Percentiles rank a stretch among this genome's conserved stretches.
phyloP scores from a whole-genome alignment of 768 basidiomycete genomes.

The Sporobolomyces pararoseus region DNA sequence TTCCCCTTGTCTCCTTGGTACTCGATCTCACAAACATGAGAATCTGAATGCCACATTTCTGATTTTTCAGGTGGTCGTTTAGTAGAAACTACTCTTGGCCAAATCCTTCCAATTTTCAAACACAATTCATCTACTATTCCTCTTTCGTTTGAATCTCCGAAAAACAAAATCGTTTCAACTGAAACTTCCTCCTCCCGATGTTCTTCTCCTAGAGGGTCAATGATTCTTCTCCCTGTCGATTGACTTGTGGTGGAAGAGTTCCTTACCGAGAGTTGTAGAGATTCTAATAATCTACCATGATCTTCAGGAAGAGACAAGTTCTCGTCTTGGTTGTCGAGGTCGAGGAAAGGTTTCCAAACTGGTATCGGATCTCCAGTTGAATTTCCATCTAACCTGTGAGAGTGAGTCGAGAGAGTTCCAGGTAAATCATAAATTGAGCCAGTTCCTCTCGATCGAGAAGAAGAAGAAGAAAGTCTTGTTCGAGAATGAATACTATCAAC shows the following conservation, averaged over 20 bases:
- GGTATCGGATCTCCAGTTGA: not conserved
- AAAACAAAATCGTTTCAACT: slow-evolving; percentile 1
- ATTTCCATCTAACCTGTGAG: not conserved
- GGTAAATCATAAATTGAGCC: not conserved
- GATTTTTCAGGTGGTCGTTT: not conserved
- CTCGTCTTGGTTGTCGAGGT: too few relatives aligned
- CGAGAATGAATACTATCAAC: too few relatives aligned
- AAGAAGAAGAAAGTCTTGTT: too few relatives aligned
- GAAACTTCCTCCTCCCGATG: not conserved
- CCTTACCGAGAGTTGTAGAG: too few relatives aligned
- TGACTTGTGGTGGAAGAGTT: too few relatives aligned
- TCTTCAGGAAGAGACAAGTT: not conserved
- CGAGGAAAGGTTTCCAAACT: not conserved
- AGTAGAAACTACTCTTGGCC: not conserved
- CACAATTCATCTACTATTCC: slow-evolving; percentile 6
- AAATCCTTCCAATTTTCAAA: slow-evolving; percentile 3
- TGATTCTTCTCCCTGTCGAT: too few relatives aligned
- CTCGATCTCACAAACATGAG: slow-evolving; percentile 10
- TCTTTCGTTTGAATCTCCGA: slow-evolving; percentile 6
- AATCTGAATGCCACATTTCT: not conserved
- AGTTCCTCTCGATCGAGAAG: too few relatives aligned
- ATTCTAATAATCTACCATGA: slow-evolving; percentile 9
- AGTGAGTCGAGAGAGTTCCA: slow-evolving; percentile 2
- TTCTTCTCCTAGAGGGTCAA: not conserved
- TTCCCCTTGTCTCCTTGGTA: not conserved